Base-by-base conservation (phyloP, 1,284 basidiomycete genomes). In the Ceratobasidium sp. region DNA sequence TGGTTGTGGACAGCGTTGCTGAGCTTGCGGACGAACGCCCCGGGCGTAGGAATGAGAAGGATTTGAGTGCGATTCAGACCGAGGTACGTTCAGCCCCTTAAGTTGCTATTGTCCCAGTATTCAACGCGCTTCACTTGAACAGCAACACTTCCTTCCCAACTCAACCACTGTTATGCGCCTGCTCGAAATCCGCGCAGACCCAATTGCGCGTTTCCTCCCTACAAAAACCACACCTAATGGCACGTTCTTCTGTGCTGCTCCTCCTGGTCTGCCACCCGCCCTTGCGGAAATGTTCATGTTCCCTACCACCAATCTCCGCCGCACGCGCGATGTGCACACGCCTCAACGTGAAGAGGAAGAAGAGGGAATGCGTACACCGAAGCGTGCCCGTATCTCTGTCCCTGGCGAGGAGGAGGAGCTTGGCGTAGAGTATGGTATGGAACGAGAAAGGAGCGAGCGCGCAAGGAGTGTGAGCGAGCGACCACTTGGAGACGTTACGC, bases 111-210 rank as follows among this genome's bases (percentile, higher is more conserved):
- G 49, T 43, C 52, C 61, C 11, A 23, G 43, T 35, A 16, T 41
- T 50, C 30, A 50, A 74, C 26, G 44, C 26, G 50, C 32, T 26
- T 38, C 13, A 9, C 54, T 32, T 47, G n/a, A n/a, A n/a, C 75
- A 82, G 74, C 91, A 94, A 74, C 88, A 89, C 63, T 96, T 91
- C 80, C 88, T 98, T 58, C 94, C 95, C 6, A 88, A 91, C 35
- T 94, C 95, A 13, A 84, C 91, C 1, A 86, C 92, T 64, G 88
- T 94, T 66, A 90, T 95, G 86, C 90, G 91, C 26, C 85, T 97
- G 9, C 85, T 93, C 63, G 90, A 93, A 78, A 94, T 97, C 77
- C 89, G 92, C 44, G 88, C 91, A 28, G 94, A 98, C 78, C 95
- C 95, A 16, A 83, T 93, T 1, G 84, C 90, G 2, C 90, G 96